Conservation (phyloP, 192 early-diverging fungal genomes). For the Podila verticillata region DNA sequence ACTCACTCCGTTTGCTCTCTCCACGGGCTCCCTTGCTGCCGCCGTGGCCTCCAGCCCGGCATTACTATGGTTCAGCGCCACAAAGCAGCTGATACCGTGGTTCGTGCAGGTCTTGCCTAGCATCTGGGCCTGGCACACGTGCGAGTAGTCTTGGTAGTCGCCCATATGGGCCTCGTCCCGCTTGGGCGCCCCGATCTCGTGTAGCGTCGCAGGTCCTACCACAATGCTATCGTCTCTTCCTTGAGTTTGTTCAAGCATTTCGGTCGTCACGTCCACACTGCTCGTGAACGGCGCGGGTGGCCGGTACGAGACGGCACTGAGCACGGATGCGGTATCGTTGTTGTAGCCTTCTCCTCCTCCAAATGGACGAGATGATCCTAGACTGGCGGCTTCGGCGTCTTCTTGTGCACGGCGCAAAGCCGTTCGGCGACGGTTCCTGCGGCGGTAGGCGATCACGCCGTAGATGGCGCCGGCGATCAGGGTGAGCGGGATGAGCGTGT, state of each 20-base stretch:
- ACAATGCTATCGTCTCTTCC: constrained; percentile 13
- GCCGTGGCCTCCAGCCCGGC: constrained; percentile 28
- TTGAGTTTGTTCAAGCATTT: constrained; percentile 9
- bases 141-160: constrained; percentile 45
- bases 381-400: constrained; percentile 18
- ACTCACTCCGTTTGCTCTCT: too few species aligned
- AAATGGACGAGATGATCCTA: background rate
- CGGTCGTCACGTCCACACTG: constrained; percentile 32
- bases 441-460: constrained; percentile 43
- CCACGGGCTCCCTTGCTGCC: background rate
- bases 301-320: constrained; percentile 37
- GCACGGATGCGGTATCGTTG: constrained; percentile 16
- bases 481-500: constrained; percentile 28
- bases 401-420: constrained; percentile 16
- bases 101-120: constrained; percentile 40
- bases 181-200: constrained; percentile 39
- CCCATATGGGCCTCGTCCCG: constrained; percentile 21
- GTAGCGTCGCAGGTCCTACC: background rate
- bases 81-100: constrained; percentile 48
- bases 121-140: constrained; percentile 39
- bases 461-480: constrained; percentile 23
- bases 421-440: constrained; percentile 16
- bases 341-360: background rate
- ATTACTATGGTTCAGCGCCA: constrained; percentile 42
- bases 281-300: constrained; percentile 46